phyloP scores from a whole-genome alignment of 2,329 filamentous ascomycete genomes.

The Neodidymelliopsis sp. region DNA sequence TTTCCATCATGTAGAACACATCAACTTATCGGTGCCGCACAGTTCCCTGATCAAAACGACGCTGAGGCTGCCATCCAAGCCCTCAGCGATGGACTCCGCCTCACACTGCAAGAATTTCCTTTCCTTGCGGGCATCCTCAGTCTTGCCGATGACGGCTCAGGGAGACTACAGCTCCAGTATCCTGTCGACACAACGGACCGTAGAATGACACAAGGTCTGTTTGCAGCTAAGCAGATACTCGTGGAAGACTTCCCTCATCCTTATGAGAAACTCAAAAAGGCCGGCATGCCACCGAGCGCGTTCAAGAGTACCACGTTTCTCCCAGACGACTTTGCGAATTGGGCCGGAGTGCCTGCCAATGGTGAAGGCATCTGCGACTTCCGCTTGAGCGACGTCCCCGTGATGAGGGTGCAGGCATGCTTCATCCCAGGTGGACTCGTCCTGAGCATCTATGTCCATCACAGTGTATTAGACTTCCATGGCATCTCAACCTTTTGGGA shows the following conservation, averaged over 20 bases:
- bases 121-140: conserved; percentile 43
- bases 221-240: conserved; percentile 31
- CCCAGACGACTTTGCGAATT: conserved; percentile 39
- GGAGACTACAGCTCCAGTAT: conserved; percentile 39
- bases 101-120: conserved; percentile 35
- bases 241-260: conserved; percentile 31
- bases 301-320: conserved; percentile 40
- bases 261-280: conserved; percentile 40
- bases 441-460: conserved; percentile 45
- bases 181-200: conserved; percentile 30
- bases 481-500: conserved; percentile 41
- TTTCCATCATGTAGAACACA: neutral
- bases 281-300: conserved; percentile 45
- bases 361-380: conserved; percentile 43
- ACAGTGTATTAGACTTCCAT: conserved; percentile 43
- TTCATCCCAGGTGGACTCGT: conserved; percentile 48
- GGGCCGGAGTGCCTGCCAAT: conserved; percentile 32
- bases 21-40: neutral
- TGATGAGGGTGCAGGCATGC: conserved; percentile 41
- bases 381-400: conserved; percentile 34
- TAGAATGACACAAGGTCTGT: conserved; percentile 22
- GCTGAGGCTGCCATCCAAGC: conserved; percentile 37
- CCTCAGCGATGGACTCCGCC: conserved; percentile 32
- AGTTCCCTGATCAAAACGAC: conserved; percentile 40
- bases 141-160: conserved; percentile 31